Evolutionary conservation across 2,329 filamentous ascomycete genomes (phyloP).

Genomic region (Didymella sp.): DNA sequence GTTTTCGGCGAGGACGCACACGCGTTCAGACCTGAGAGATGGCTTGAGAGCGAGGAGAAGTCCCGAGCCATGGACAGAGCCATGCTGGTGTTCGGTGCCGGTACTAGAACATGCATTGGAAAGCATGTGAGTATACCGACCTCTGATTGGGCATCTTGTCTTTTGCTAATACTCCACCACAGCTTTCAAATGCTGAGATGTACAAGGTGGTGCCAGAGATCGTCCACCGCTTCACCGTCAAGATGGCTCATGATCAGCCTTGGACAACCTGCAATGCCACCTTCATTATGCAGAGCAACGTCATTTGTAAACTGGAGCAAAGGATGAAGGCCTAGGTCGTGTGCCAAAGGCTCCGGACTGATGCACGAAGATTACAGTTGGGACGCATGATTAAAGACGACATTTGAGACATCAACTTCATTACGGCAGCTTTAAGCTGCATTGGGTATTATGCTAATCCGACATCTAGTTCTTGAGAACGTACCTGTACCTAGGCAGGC

Average conservation of each 20-base stretch:
- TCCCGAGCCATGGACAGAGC: conserved; percentile 30
- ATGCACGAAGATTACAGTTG: no score
- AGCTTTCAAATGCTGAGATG: conserved; percentile 26
- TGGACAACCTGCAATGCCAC: conserved; percentile 29
- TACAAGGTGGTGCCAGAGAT: conserved; percentile 32
- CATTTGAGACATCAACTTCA: conserved; percentile 10
- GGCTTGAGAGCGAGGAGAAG: conserved; percentile 46
- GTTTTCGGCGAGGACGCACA: conserved; percentile 53
- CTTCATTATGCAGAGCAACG: conserved; percentile 24
- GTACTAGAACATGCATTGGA: conserved; percentile 45
- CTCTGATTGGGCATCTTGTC: accelerated
- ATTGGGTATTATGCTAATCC: conserved; percentile 17
- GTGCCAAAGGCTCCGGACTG: no score
- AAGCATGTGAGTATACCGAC: conserved; percentile 23
- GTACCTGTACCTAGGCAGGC: conserved; percentile 54
- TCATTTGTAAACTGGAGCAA: neutral
- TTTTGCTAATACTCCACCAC: neutral
- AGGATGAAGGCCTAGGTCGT: no score
- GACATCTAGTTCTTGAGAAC: conserved; percentile 41
- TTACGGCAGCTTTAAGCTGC: conserved; percentile 10
- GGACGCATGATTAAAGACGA: neutral
- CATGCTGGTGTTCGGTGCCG: conserved; percentile 50
- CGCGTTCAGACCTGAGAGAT: conserved; percentile 55
- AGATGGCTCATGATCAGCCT: conserved; percentile 30
- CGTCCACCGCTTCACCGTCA: conserved; percentile 24